Base-by-base conservation (phyloP, 2,329 filamentous ascomycete species). In the Cryphonectria carpinicola region DNA sequence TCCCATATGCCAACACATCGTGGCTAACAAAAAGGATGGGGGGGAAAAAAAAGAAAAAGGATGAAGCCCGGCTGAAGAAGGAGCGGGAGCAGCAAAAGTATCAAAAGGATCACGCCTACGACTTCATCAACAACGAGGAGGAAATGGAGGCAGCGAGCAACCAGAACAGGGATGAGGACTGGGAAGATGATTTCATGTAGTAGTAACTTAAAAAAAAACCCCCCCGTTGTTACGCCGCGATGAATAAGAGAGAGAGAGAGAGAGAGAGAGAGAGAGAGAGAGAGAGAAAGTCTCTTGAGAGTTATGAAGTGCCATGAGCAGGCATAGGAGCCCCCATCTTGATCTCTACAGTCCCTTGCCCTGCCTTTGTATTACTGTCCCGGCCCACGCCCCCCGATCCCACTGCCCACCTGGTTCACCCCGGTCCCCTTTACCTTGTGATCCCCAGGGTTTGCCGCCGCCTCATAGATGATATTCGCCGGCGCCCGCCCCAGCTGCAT, bases 31-130 rank as follows among this genome's bases (percentile, higher is more conserved):
- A 94, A 94, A 32, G n/a, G n/a, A n/a, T n/a, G n/a, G n/a, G n/a
- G n/a, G n/a, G n/a, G n/a, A n/a, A 94, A 94, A 79, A 91, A 95
- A 80, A 93, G 92, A 91, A 88, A 81, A 94, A 94, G 79, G 92
- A 95, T 79, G 93, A 96, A 76, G 89, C 88, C 0, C 84, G 85
- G 52, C 79, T 94, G 63, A 88, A 90, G 65, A 91, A 94, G 80
- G 93, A 98, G 83, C 88, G 93, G 74, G 92, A 93, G 81, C 92
- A 97, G 81, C 89, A 95, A 82, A 97, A 97, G 81, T 97, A 90
- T 87, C 93, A 97, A 81, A 96, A 96, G 82, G 94, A 97, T n/a
- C 95, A 99, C 82, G 95, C 95, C 1, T 99, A 99, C 80, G 96
- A 98, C 79, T 94, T 97, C 63, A 82, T 98, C 68, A 94, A 97